phyloP scores from a whole-genome alignment of 1,284 basidiomycete species.

The Pseudozyma flocculosa region DNA sequence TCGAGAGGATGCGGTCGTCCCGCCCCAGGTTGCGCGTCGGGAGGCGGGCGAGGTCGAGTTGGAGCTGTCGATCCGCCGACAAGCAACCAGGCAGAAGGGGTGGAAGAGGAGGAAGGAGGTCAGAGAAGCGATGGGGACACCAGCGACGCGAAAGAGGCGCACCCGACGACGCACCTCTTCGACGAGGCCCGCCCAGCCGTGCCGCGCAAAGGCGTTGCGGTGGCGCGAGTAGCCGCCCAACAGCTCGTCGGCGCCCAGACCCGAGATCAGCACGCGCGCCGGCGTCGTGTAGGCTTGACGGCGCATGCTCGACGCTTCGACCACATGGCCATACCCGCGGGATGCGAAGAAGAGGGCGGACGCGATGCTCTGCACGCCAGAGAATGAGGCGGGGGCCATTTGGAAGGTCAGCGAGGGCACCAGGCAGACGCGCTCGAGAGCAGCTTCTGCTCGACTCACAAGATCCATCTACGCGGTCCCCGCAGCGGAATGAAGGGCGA shows the following conservation, averaged over 20 bases:
- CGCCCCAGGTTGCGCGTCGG: constrained; percentile 86
- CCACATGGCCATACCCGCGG: constrained; percentile 62
- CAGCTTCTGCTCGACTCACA: too few species aligned
- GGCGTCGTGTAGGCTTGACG: constrained; percentile 66
- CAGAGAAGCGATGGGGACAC: constrained; percentile 2
- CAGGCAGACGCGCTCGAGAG: too few species aligned
- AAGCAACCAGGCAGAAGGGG: constrained; percentile 1
- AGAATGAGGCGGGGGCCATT: background rate
- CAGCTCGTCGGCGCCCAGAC: constrained; percentile 91
- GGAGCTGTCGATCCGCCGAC: constrained; percentile 68
- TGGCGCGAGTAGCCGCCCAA: constrained; percentile 92
- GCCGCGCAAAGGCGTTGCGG: constrained; percentile 68
- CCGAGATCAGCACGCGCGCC: constrained; percentile 83
- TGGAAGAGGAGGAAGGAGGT: constrained; percentile 3
- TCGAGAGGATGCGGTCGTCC: constrained; percentile 87
- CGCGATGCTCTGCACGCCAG: constrained; percentile 79
- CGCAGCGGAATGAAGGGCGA: too few species aligned
- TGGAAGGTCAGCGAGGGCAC: too few species aligned
- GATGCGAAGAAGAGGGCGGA: constrained; percentile 92
- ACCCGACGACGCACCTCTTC: constrained; percentile 67
- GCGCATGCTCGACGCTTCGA: background rate
- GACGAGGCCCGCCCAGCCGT: constrained; percentile 63
- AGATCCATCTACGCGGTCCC: too few species aligned
- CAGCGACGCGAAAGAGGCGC: background rate
- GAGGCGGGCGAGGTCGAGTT: constrained; percentile 87